A percentile compares a stretch with the other conserved stretches of the same genome.
Evolutionary conservation across 1,284 basidiomycete genomes (phyloP).

Genomic region (Sporisorium reilianum): DNA sequence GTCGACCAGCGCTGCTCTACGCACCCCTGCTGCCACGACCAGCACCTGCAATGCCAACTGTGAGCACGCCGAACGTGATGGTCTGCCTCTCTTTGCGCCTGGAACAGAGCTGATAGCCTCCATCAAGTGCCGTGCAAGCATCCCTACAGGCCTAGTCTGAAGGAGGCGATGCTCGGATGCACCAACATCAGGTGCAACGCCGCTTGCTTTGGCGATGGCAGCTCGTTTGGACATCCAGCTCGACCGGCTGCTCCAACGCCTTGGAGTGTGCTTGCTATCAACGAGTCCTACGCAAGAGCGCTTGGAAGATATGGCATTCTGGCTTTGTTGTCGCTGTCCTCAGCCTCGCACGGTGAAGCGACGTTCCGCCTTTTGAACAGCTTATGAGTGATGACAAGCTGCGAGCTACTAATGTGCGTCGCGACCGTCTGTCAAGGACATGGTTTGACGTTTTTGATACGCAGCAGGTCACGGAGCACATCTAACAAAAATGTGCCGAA

Average conservation of each 20-base stretch:
- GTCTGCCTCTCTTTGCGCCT: conserved; percentile 1
- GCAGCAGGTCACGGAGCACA: no score
- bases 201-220: conserved; percentile 13
- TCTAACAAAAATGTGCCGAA: not conserved
- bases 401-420: not conserved
- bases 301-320: not conserved
- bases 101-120: conserved; percentile 3
- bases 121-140: conserved; percentile 13
- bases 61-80: conserved; percentile 17
- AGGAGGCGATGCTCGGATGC: conserved; percentile 4
- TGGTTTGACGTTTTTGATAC: not conserved
- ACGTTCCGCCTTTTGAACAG: not conserved
- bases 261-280: not conserved
- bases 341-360: not conserved
- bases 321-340: not conserved
- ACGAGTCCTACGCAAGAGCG: not conserved
- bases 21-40: conserved; percentile 17
- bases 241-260: conserved; percentile 2
- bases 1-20: conserved; percentile 35
- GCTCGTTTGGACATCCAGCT: conserved; percentile 8
- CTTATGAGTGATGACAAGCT: not conserved
- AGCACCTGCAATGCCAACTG: conserved; percentile 29
- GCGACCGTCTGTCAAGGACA: not conserved
- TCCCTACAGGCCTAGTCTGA: not conserved
- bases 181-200: not conserved